Evolutionary conservation across 306 rosid species (phyloP).

Genomic region (Comarum palustre): DNA sequence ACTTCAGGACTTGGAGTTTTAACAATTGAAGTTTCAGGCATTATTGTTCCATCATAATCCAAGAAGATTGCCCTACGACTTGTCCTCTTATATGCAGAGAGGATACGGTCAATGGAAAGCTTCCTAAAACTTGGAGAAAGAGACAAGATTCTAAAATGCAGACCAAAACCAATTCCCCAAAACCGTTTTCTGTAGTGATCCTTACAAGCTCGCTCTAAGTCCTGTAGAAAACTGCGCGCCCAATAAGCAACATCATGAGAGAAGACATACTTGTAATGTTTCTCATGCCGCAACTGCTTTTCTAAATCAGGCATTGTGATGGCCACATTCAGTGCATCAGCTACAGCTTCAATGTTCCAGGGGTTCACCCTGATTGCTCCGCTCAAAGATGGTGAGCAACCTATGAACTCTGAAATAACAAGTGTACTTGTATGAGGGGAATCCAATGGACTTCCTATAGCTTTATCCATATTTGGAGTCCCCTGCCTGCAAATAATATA

Average conservation of each 20-base stretch:
- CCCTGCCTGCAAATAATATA: constrained; percentile 81
- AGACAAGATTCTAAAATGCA: constrained; percentile 65
- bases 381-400: constrained; percentile 86
- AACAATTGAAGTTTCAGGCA: constrained; percentile 56
- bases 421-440: constrained; percentile 58
- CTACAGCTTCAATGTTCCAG: constrained; percentile 70
- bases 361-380: constrained; percentile 92
- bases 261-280: constrained; percentile 69
- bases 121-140: constrained; percentile 82
- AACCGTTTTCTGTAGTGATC: constrained; percentile 60
- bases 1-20: constrained; percentile 60
- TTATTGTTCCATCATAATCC: constrained; percentile 88
- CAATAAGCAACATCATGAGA: constrained; percentile 87
- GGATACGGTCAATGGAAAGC: constrained; percentile 58
- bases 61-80: constrained; percentile 69
- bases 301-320: constrained; percentile 50
- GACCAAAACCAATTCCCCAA: constrained; percentile 85
- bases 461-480: constrained; percentile 44
- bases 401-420: constrained; percentile 83
- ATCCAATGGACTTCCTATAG: constrained; percentile 30
- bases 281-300: constrained; percentile 73
- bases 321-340: constrained; percentile 70
- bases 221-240: constrained; percentile 63
- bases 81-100: constrained; percentile 63
- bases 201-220: constrained; percentile 65